Evolutionary conservation across 31 red algal genomes (phyloP), one percentile per base, ranked within the genome.

Genomic region (Bonnemaisonia californica): DNA sequence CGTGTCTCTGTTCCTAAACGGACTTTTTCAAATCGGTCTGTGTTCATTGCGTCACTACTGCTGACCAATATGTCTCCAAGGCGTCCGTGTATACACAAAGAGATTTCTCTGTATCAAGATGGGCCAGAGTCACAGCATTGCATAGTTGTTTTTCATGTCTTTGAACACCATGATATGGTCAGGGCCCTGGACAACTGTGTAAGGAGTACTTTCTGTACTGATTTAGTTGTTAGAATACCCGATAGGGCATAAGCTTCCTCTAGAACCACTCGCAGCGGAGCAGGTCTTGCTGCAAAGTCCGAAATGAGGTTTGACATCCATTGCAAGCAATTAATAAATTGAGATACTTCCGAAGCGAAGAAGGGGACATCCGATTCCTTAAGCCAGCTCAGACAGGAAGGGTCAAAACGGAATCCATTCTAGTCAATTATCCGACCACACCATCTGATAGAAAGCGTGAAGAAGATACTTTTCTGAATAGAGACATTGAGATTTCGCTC

Each of bases 401-500:
- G 82, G 29, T 76, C 27, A 51, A 40, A 86, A 24, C 60, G 23
- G 58, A 86, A 57, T 36, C 69, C 70, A 54, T 86, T 42, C 24
- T 58, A 34, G 37, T 61, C 29, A 26, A 86, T 76, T 18, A 69
- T 67, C n/a, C 69, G 48, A n/a, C 72, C 82, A 33, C 82, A 86
- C 3, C 39, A 76, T 42, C 56, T 26, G 31, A 86, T 28, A 40
- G 38, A 9, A 23, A 3, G 38, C 18, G 28, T 33, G 41, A 86
- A 76, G 13, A 84, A 55, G 13, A 16, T 55, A 55, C 13, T 16
- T 55, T 55, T 55, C 48, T 16, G 21, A 12, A 55, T 16, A 16
- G 48, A 55, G 48, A 55, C 48, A 12, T 55, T 55, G 13, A 55
- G 48, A 21, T 55, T 55, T 16, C 48, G 48, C 12, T 55, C 21